Evolutionary conservation across 345 rosid genomes (phyloP).

Genomic region (Heritiera fomes): DNA sequence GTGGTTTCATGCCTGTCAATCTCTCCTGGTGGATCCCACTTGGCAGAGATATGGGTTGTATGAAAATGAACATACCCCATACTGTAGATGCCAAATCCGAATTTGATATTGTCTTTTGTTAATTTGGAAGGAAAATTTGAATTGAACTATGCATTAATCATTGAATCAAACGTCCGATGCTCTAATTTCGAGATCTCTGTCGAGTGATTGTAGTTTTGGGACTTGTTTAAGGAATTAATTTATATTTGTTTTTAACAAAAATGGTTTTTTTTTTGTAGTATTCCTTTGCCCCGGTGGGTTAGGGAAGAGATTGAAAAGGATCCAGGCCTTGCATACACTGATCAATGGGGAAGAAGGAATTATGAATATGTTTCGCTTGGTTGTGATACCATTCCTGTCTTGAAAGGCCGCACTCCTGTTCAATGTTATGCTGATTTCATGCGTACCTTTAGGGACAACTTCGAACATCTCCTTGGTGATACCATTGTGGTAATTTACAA

Average conservation of each 20-base stretch:
- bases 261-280: constrained; percentile 38
- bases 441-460: constrained; percentile 88
- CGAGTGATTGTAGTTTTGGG: background rate
- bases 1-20: background rate
- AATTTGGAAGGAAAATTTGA: too few species aligned
- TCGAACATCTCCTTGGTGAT: constrained; percentile 76
- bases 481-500: constrained; percentile 74
- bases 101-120: background rate
- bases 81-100: background rate
- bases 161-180: background rate
- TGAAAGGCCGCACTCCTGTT: constrained; percentile 85
- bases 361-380: constrained; percentile 87
- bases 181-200: too few species aligned
- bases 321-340: constrained; percentile 87
- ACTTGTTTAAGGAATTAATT: background rate
- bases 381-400: constrained; percentile 81
- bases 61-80: background rate
- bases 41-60: background rate
- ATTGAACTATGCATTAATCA: background rate
- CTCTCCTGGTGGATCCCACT: background rate
- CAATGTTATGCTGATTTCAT: constrained; percentile 94
- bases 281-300: constrained; percentile 89
- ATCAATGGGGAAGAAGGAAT: constrained; percentile 98
- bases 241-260: background rate
- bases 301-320: constrained; percentile 74